Conservation (phyloP, 305 asterid species). For the Withania somnifera region DNA sequence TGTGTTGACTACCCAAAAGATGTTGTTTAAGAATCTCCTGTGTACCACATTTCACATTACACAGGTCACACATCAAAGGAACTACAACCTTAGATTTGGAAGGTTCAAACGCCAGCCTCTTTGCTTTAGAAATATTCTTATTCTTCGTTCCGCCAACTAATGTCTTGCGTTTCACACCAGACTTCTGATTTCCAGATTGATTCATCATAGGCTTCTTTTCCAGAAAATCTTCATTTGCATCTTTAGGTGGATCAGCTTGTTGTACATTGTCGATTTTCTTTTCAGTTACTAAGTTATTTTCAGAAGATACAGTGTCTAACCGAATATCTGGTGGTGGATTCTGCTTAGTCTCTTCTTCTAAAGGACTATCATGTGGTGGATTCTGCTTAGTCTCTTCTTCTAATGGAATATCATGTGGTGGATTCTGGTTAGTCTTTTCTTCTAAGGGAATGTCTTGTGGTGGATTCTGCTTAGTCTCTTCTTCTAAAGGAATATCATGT, state of each 20-base stretch:
- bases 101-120: conserved; percentile 1
- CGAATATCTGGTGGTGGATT: conserved; percentile 2
- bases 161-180: conserved; percentile 8
- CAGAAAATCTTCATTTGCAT: neutral
- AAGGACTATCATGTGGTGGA: conserved; percentile 1
- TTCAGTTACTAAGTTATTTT: neutral
- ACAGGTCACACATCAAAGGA: conserved; percentile 22
- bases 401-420: neutral
- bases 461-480: neutral
- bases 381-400: no score
- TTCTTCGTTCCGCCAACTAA: conserved; percentile 10
- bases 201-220: neutral
- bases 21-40: conserved; percentile 13
- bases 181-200: neutral
- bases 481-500: no score
- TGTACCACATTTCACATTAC: conserved; percentile 22
- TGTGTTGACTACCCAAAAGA: conserved; percentile 17
- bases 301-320: neutral
- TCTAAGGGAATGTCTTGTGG: conserved; percentile 1
- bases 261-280: neutral
- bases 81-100: conserved; percentile 6
- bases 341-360: no score
- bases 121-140: conserved; percentile 2
- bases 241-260: neutral
- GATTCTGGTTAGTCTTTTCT: no score